Evolutionary conservation across 129 eudicot genomes (phyloP).

Genomic region (Logfia minima): DNA sequence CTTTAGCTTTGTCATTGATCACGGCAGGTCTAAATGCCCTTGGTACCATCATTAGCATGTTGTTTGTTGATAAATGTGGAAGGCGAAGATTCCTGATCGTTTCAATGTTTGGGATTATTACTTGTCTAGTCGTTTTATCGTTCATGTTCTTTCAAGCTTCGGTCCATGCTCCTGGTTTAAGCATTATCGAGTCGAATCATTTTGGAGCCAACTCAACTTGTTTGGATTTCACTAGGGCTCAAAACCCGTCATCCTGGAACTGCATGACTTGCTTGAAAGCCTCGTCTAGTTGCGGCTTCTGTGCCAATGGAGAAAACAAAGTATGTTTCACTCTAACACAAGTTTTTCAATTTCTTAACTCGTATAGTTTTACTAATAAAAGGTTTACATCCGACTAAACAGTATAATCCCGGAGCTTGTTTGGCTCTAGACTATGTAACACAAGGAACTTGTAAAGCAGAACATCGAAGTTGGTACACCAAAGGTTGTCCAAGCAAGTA

Average conservation of each 20-base stretch:
- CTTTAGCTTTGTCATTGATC: slow-evolving; percentile 58
- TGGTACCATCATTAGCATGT: slow-evolving; percentile 61
- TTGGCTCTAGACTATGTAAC: slow-evolving; percentile 20
- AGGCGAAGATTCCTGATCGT: slow-evolving; percentile 59
- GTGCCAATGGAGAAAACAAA: slow-evolving; percentile 35
- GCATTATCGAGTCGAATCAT: slow-evolving; percentile 31
- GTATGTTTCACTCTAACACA: slow-evolving; percentile 23
- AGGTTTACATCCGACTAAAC: neutral
- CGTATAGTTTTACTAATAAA: neutral
- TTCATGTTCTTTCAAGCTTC: slow-evolving; percentile 43
- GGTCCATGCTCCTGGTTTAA: slow-evolving; percentile 41
- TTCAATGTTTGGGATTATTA: slow-evolving; percentile 53
- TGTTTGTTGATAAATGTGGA: slow-evolving; percentile 51
- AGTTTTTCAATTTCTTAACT: neutral
- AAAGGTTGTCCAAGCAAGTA: slow-evolving; percentile 63
- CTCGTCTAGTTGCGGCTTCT: slow-evolving; percentile 36
- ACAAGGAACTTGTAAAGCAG: slow-evolving; percentile 42
- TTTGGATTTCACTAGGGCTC: slow-evolving; percentile 19
- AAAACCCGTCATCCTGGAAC: slow-evolving; percentile 42
- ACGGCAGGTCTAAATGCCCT: slow-evolving; percentile 60
- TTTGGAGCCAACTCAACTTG: slow-evolving; percentile 56
- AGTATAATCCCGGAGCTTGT: slow-evolving; percentile 63
- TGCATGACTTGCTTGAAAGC: slow-evolving; percentile 52
- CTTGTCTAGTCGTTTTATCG: slow-evolving; percentile 43
- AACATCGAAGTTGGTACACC: slow-evolving; percentile 38